A percentile compares a stretch with the other conserved stretches of the same genome.
phyloP scores from a whole-genome alignment of 2,329 filamentous ascomycete species.

The Curvularia sp. region DNA sequence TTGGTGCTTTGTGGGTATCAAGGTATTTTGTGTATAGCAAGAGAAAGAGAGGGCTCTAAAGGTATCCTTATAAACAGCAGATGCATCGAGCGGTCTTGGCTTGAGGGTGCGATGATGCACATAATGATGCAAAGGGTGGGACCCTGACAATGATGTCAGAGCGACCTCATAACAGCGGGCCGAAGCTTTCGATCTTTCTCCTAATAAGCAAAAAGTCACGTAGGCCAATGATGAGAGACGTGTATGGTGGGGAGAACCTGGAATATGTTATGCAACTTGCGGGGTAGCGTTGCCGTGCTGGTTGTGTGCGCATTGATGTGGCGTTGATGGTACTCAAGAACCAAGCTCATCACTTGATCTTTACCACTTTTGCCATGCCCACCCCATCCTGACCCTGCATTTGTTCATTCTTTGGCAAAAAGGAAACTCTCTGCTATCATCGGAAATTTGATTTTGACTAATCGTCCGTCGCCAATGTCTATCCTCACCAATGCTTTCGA shows the following conservation, averaged over 20 bases:
- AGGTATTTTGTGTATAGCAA: neutral
- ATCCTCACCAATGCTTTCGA: neutral
- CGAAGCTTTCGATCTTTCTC: neutral
- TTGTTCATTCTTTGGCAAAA: neutral
- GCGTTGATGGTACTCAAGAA: slow-evolving; percentile 6
- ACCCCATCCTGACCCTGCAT: neutral
- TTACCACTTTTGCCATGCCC: neutral
- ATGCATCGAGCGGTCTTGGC: neutral
- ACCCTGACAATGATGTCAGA: slow-evolving; percentile 28
- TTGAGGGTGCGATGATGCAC: neutral
- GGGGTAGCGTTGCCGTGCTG: slow-evolving; percentile 2
- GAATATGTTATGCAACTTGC: neutral
- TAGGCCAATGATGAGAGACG: neutral
- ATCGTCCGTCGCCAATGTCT: neutral
- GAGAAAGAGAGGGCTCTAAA: neutral
- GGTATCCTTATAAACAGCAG: neutral
- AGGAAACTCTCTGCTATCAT: too few species aligned
- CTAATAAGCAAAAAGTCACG: neutral
- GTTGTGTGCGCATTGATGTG: neutral
- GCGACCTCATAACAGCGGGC: slow-evolving; percentile 26
- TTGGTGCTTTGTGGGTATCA: neutral
- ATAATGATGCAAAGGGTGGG: slow-evolving; percentile 15
- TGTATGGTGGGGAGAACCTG: neutral
- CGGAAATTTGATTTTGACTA: neutral
- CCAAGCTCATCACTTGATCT: neutral